Base-by-base conservation (phyloP, 106 monocot species). In the Iris macrosiphon region DNA sequence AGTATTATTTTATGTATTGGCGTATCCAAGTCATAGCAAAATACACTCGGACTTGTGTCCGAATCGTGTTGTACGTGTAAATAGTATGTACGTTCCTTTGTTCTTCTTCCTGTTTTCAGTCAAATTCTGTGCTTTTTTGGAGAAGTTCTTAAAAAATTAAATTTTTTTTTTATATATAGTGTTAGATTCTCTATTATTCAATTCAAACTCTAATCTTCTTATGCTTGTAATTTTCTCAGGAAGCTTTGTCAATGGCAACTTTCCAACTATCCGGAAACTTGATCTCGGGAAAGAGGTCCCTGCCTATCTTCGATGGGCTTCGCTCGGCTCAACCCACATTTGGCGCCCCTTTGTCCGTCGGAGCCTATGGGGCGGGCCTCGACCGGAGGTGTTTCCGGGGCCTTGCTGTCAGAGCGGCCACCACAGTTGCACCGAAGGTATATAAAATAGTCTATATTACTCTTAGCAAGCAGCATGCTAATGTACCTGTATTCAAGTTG, bases 381-480 rank as follows among this genome's bases (percentile, higher is more conserved):
- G 29, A 55, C 4, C 30, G 65, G 45, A 77, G 71, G 38, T 37
- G 58, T 48, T 74, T 59, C 39, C 32, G 48, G 34, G 65, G 82
- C 21, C 66, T 82, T 15, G 66, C 56, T 14, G 69, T 82, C 12
- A 75, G 70, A 66, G 88, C 82, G 7, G 75, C 68, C 51, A 75
- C 79, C 2, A 66, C 75, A 32, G 79, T 88, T 48, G 57, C 82
- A 16, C 88, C 88, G 0, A 82, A 79, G 82, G 82, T 88, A 55
- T 42, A 22, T 3, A 5, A 5, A n/a, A n/a, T n/a, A n/a, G n/a
- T n/a, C n/a, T 5, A 14, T 0, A 14, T 16, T 43, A 17, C 15
- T 11, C 18, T 6, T 5, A 14, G n/a, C n/a, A 5, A 14, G 6
- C 16, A 4, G 15, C 15, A 43, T 13, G 16, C n/a, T 13, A 43